Conservation (phyloP, 768 basidiomycete genomes). For the Daedalea quercina region DNA sequence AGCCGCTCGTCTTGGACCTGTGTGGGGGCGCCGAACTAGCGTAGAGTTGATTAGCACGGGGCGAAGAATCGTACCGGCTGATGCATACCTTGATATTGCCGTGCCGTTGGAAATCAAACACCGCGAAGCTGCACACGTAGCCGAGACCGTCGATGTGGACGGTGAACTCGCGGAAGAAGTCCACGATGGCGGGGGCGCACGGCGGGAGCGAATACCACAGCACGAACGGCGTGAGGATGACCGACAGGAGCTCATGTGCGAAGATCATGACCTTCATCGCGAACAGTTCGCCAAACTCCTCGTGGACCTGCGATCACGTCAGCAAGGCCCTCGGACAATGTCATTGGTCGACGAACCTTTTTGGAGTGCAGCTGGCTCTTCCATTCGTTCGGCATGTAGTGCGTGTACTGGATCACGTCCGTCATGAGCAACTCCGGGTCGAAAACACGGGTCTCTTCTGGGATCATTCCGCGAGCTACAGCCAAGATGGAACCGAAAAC, state of each 20-base stretch:
- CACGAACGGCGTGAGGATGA: conserved; percentile 90
- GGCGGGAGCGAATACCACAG: conserved; percentile 88
- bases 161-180: conserved; percentile 97
- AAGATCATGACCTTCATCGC: conserved; percentile 89
- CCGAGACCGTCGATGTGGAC: conserved; percentile 96
- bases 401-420: conserved; percentile 89
- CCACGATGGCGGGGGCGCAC: conserved; percentile 87
- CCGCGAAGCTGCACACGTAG: conserved; percentile 96
- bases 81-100: conserved; percentile 77
- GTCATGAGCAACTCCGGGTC: conserved; percentile 91
- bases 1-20: conserved; percentile 62
- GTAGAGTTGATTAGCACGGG: not conserved
- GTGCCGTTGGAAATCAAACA: conserved; percentile 94
- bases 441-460: conserved; percentile 88
- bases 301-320: conserved; percentile 57
- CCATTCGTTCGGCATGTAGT: conserved; percentile 96
- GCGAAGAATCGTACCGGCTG: not conserved
- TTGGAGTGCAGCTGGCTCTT: conserved; percentile 84
- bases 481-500: conserved; percentile 86
- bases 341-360: conserved; percentile 40
- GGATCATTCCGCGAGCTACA: conserved; percentile 90
- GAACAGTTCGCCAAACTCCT: conserved; percentile 88
- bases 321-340: not conserved
- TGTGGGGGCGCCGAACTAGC: conserved; percentile 80
- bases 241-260: conserved; percentile 81